phyloP scores from a whole-genome alignment of 345 rosid genomes.

The Aquilaria sinensis region DNA sequence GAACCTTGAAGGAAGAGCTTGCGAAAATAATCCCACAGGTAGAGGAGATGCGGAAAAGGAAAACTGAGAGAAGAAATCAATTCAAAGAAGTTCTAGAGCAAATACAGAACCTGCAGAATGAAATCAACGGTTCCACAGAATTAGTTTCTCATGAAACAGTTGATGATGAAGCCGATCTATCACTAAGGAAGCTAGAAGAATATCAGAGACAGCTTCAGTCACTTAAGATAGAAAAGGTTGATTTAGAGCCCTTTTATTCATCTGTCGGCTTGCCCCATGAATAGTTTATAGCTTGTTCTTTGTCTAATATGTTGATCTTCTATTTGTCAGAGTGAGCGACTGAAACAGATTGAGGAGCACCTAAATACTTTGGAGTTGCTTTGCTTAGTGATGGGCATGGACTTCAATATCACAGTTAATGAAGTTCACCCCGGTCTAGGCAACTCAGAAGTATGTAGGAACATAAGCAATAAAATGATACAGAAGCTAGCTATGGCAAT shows the following conservation, averaged over 20 bases:
- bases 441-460: slow-evolving; percentile 46
- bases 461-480: slow-evolving; percentile 53
- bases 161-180: slow-evolving; percentile 68
- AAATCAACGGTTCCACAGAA: slow-evolving; percentile 46
- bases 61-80: slow-evolving; percentile 72
- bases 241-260: slow-evolving; percentile 2
- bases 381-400: slow-evolving; percentile 75
- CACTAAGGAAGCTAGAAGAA: slow-evolving; percentile 77
- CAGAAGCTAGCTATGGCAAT: slow-evolving; percentile 40
- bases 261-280: not conserved
- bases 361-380: slow-evolving; percentile 38
- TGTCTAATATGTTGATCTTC: slow-evolving; percentile 1
- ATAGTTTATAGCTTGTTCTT: not conserved
- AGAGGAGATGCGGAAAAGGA: slow-evolving; percentile 87
- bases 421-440: slow-evolving; percentile 52
- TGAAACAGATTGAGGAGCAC: slow-evolving; percentile 54
- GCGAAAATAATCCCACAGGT: slow-evolving; percentile 63
- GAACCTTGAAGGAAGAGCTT: slow-evolving; percentile 88
- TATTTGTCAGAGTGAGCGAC: slow-evolving; percentile 51
- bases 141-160: slow-evolving; percentile 19
- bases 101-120: slow-evolving; percentile 43
- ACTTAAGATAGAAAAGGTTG: slow-evolving; percentile 79
- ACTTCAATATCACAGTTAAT: slow-evolving; percentile 42
- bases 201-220: slow-evolving; percentile 53
- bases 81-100: slow-evolving; percentile 59